A percentile compares a stretch with the other conserved stretches of the same genome.
These are phyloP conservation scores for Osmanthus fragrans DNA, from an alignment of 257 asterid species.

Conservation along the genomic window DNA sequence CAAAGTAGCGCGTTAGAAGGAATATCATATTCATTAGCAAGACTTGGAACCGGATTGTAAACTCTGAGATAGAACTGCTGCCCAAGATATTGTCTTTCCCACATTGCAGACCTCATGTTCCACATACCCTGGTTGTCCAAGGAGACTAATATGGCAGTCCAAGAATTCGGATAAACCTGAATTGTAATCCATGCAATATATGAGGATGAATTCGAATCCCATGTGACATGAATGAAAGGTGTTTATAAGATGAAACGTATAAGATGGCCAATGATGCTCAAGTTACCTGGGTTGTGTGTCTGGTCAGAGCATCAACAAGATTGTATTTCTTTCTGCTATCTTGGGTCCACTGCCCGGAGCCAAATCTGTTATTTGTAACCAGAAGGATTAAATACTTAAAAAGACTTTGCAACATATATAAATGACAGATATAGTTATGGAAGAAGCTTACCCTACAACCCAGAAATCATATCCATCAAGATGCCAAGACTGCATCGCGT, in stretches of 20 bases:
- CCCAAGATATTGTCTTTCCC: slow-evolving; percentile 93
- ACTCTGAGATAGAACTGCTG: slow-evolving; percentile 86
- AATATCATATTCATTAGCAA: slow-evolving; percentile 68
- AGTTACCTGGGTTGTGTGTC: slow-evolving; percentile 88
- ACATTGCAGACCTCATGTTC: slow-evolving; percentile 89
- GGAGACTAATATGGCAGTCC: slow-evolving; percentile 81
- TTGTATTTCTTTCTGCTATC: slow-evolving; percentile 65
- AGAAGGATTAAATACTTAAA: slow-evolving; percentile 23
- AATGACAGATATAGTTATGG: background rate
- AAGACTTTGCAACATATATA: background rate
- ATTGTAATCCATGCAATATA: background rate
- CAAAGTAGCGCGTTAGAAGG: slow-evolving; percentile 81
- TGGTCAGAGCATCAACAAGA: slow-evolving; percentile 80
- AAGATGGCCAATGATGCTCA: background rate
- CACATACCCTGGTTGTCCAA: slow-evolving; percentile 99
- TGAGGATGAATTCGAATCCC: background rate
- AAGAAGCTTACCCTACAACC: slow-evolving; percentile 74
- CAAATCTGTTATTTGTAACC: slow-evolving; percentile 52
- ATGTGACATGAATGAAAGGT: background rate
- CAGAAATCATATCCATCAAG: slow-evolving; percentile 97
- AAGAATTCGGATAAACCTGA: slow-evolving; percentile 88
- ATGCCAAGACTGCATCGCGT: slow-evolving; percentile 76
- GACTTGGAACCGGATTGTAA: slow-evolving; percentile 49
- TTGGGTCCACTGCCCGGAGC: slow-evolving; percentile 73
- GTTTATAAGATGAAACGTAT: background rate